A percentile compares a stretch with the other conserved stretches of the same genome.
Evolutionary conservation across 2,329 filamentous ascomycete genomes (phyloP).

Genomic region (Annulohypoxylon truncatum): DNA sequence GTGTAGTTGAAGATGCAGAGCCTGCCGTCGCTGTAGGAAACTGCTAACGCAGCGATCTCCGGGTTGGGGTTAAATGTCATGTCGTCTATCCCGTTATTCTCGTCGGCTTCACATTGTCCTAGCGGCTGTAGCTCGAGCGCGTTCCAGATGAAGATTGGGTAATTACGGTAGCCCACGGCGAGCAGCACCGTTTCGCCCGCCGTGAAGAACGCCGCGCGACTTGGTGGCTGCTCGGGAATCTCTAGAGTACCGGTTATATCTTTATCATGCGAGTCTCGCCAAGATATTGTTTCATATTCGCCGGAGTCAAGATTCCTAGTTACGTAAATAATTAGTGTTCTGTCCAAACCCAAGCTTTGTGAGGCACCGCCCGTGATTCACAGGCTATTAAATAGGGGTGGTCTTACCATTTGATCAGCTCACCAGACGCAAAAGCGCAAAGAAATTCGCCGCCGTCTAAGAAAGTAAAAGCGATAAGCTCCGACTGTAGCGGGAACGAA

Average conservation of each 20-base stretch:
- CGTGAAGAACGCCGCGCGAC: not conserved
- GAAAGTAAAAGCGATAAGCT: not conserved
- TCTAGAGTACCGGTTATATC: not conserved
- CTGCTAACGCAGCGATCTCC: conserved; percentile 42
- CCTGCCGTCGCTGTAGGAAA: conserved; percentile 43
- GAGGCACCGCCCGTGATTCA: too few relatives aligned
- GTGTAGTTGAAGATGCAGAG: conserved; percentile 45
- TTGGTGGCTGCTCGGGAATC: not conserved
- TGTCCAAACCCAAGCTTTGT: too few relatives aligned
- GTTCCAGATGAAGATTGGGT: conserved; percentile 42
- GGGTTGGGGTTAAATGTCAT: conserved; percentile 46
- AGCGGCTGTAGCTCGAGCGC: conserved; percentile 10
- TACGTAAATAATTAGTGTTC: not conserved
- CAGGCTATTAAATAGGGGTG: too few relatives aligned
- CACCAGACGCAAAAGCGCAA: not conserved
- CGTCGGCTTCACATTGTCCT: not conserved
- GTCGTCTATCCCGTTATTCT: not conserved
- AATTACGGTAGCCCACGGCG: not conserved
- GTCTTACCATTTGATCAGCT: not conserved
- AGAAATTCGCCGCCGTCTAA: not conserved
- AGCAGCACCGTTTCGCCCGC: not conserved
- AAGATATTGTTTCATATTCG: not conserved
- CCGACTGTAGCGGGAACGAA: not conserved
- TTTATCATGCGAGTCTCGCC: not conserved
- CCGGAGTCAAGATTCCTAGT: not conserved